Conservation (phyloP, 1,284 basidiomycete species). For the Trametes hirsuta region DNA sequence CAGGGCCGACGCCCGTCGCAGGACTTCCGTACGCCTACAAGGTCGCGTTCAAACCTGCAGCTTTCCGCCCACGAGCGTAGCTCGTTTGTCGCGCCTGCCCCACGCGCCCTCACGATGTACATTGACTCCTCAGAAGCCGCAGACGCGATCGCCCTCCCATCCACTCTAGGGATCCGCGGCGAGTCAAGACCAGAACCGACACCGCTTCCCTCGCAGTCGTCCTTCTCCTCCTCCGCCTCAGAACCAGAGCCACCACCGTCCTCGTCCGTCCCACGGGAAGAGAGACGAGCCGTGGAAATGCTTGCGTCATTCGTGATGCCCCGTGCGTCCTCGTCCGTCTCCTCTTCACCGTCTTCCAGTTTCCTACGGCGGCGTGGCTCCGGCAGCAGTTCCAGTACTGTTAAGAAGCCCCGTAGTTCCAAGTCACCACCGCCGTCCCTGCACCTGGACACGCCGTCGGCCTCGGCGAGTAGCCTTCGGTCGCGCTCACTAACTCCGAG, state of each 20-base stretch:
- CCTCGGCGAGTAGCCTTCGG: conserved; percentile 27
- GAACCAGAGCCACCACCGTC: conserved; percentile 21
- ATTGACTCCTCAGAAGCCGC: conserved; percentile 58
- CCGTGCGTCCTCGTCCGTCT: conserved; percentile 20
- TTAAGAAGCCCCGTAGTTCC: conserved; percentile 20
- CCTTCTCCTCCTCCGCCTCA: conserved; percentile 18
- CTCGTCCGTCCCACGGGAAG: conserved; percentile 12
- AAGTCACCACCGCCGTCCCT: conserved; percentile 34
- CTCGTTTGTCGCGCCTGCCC: conserved; percentile 64
- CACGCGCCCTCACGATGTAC: conserved; percentile 73
- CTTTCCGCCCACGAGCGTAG: conserved; percentile 54
- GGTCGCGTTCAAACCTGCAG: conserved; percentile 37
- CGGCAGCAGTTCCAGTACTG: conserved; percentile 23
- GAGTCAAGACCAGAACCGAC: conserved; percentile 41
- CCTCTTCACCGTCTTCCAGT: conserved; percentile 22
- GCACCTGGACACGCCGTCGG: conserved; percentile 23
- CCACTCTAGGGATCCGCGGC: conserved; percentile 68
- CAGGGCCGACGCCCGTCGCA: conserved; percentile 53
- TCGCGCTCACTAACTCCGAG: conserved; percentile 45
- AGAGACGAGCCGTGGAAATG: conserved; percentile 30
- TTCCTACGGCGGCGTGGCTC: conserved; percentile 25
- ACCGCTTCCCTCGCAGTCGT: conserved; percentile 32
- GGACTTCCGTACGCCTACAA: conserved; percentile 36
- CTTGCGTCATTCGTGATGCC: conserved; percentile 33
- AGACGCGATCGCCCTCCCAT: conserved; percentile 60